Conservation (phyloP, 768 basidiomycete genomes). For the Flagelloscypha sp. region DNA sequence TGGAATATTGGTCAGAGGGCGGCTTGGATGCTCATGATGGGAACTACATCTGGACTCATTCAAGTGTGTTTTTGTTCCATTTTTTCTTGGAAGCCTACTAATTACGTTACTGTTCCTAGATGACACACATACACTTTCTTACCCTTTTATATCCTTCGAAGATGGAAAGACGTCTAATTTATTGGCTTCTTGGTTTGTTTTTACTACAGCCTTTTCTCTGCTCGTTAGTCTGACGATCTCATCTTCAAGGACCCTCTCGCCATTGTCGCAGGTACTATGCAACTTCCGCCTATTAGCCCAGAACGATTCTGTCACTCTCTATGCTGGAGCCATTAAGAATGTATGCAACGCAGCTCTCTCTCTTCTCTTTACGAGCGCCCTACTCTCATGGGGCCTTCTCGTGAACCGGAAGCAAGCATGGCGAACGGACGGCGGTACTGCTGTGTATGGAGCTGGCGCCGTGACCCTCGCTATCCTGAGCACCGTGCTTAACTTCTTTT, state of each 20-base stretch:
- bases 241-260: conserved; percentile 66
- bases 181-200: conserved; percentile 64
- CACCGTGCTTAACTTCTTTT: conserved; percentile 81
- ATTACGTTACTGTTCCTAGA: conserved; percentile 51
- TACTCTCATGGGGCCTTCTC: conserved; percentile 88
- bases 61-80: conserved; percentile 51
- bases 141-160: conserved; percentile 90
- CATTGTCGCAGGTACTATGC: conserved; percentile 74
- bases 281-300: conserved; percentile 66
- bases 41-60: conserved; percentile 72
- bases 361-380: conserved; percentile 81
- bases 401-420: conserved; percentile 89
- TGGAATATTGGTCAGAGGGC: conserved; percentile 65
- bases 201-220: neutral
- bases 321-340: conserved; percentile 76
- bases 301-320: conserved; percentile 29
- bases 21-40: conserved; percentile 85
- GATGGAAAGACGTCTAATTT: conserved; percentile 81
- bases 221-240: conserved; percentile 6
- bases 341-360: conserved; percentile 94
- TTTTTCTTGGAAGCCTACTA: neutral
- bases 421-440: conserved; percentile 95
- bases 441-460: conserved; percentile 83
- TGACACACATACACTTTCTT: conserved; percentile 96
- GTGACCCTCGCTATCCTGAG: conserved; percentile 74